Evolutionary conservation across 805 yeast species (phyloP), one percentile per base, ranked within the genome.

Genomic region (Lachancea sp.): DNA sequence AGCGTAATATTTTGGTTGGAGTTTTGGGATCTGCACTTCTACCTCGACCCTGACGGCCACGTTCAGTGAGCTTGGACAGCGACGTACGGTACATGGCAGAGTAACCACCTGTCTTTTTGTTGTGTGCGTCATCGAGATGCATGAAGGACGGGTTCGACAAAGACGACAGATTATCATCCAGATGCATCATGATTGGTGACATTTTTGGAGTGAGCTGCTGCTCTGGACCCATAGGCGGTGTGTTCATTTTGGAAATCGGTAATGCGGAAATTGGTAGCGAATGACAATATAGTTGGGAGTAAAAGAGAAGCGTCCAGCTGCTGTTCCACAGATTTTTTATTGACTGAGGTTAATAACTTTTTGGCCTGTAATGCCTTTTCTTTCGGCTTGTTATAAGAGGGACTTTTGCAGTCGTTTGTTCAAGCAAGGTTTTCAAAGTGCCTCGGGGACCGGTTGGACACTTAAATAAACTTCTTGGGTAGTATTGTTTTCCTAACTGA

Each of bases 71-170:
- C 41, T 62, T 62, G 4, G 67, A 62, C 13, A 62, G 52, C 3
- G 67, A 62, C 3, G 67, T 62, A 27, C 64, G 48, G 34, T 58
- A 60, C 37, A 54, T 48, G n/a, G 50, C 42, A 9, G 58, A 48
- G 15, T 45, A 47, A 15, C 37, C 31, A 12, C 38, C 44, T 25
- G 45, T 45, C 20, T 32, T 32, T 7, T 41, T 44, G 22, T 47
- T 45, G 30, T 26, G 32, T 26, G 45, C 44, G 42, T 53, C 48
- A 18, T 59, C 62, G 26, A 62, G 41, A 26, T 57, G 57, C 42
- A 60, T 44, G 42, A 58, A 60, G 12, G 65, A 58, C 13, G 66
- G 65, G 2, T 62, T 54, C 3, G 55, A 47, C 17, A 60, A 47
- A 16, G 58, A 42, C 8, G 47, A 31, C 30, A 38, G 46, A 46